A percentile compares a stretch with the other conserved stretches of the same genome.
Evolutionary conservation across 192 early-diverging fungal species (phyloP).

Genomic region (Coemansia sp.): DNA sequence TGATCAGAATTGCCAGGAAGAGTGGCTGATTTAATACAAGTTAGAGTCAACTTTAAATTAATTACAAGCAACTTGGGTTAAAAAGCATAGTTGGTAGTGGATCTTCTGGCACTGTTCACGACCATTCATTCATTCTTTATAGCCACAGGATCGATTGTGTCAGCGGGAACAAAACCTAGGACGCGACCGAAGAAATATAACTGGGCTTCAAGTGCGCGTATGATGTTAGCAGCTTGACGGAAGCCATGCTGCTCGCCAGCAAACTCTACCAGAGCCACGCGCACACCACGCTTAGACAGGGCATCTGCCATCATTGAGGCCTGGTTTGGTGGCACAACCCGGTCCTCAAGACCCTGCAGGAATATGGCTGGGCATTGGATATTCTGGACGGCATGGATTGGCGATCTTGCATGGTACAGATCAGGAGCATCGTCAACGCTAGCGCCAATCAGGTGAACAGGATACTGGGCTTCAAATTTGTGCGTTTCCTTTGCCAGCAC

Average conservation of each 20-base stretch:
- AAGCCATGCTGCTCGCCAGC: slow-evolving; percentile 73
- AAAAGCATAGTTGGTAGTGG: too few relatives aligned
- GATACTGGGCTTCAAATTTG: slow-evolving; percentile 73
- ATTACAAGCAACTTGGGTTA: too few relatives aligned
- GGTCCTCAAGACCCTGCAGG: slow-evolving; percentile 72
- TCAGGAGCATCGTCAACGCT: slow-evolving; percentile 51
- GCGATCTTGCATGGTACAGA: slow-evolving; percentile 64
- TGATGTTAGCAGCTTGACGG: slow-evolving; percentile 64
- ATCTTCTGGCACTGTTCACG: too few relatives aligned
- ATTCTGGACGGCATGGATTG: slow-evolving; percentile 58
- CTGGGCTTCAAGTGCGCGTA: slow-evolving; percentile 59
- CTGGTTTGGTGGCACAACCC: slow-evolving; percentile 75
- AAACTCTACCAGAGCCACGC: slow-evolving; percentile 61
- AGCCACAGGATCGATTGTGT: slow-evolving; percentile 47
- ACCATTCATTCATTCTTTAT: too few relatives aligned
- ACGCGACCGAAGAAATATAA: slow-evolving; percentile 68
- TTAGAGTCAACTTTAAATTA: too few relatives aligned
- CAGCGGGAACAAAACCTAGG: slow-evolving; percentile 60
- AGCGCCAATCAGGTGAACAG: slow-evolving; percentile 63
- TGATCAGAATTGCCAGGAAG: too few relatives aligned
- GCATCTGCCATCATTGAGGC: slow-evolving; percentile 70
- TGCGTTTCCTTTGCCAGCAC: slow-evolving; percentile 70
- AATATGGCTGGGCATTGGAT: slow-evolving; percentile 66
- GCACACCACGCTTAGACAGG: slow-evolving; percentile 58
- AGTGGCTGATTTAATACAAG: too few relatives aligned